phyloP scores from a whole-genome alignment of 176 grass and related monocot genomes.

The Stipa capillata region DNA sequence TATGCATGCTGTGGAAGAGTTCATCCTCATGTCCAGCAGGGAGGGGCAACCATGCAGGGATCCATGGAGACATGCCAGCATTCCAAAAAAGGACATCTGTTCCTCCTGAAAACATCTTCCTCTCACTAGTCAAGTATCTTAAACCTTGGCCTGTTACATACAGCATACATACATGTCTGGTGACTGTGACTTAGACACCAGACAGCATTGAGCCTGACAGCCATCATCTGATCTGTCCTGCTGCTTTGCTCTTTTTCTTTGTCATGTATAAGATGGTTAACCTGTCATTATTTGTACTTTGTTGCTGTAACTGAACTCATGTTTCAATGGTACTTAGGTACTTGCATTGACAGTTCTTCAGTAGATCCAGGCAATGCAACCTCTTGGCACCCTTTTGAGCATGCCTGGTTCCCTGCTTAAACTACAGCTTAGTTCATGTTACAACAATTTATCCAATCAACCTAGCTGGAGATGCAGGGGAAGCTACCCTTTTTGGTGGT shows the following conservation, averaged over 20 bases:
- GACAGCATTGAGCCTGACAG: background rate
- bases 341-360: background rate
- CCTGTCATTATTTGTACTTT: background rate
- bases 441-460: background rate
- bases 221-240: background rate
- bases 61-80: conserved; percentile 1
- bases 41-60: background rate
- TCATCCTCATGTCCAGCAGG: background rate
- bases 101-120: background rate
- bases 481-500: background rate
- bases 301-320: background rate
- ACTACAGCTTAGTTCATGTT: background rate
- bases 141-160: background rate
- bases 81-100: background rate
- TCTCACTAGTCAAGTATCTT: background rate
- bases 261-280: background rate
- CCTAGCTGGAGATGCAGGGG: background rate
- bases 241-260: background rate
- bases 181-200: background rate
- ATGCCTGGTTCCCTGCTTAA: background rate
- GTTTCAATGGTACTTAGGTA: background rate
- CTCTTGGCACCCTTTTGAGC: background rate
- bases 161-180: background rate
- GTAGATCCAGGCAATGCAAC: background rate
- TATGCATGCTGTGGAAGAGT: background rate